Evolutionary conservation across 768 basidiomycete genomes (phyloP).

Genomic region (Tulasnella sp.): DNA sequence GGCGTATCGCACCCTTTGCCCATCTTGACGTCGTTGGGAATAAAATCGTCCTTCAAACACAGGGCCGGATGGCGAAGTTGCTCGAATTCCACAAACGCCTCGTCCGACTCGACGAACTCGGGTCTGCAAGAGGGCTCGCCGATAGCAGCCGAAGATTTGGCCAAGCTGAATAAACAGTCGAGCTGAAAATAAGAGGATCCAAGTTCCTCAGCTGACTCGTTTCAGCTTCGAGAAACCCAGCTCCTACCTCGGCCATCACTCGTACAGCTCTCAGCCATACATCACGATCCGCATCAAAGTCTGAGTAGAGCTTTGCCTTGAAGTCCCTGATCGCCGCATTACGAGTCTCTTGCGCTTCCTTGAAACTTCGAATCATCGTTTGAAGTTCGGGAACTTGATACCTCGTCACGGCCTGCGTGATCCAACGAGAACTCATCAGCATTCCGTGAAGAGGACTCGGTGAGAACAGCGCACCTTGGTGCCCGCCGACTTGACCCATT

Average conservation of each 20-base stretch:
- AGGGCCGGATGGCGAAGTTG: conserved; percentile 85
- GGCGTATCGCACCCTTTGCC: conserved; percentile 57
- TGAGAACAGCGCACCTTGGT: conserved; percentile 55
- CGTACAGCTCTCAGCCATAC: conserved; percentile 79
- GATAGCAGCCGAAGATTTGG: conserved; percentile 79
- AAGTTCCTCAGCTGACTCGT: neutral
- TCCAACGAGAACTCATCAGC: neutral
- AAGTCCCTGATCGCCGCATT: conserved; percentile 75
- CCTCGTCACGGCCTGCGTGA: conserved; percentile 55
- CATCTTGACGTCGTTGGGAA: conserved; percentile 85
- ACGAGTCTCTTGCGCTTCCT: conserved; percentile 89
- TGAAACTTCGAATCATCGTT: conserved; percentile 65
- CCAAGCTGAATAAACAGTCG: conserved; percentile 90
- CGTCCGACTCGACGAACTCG: conserved; percentile 70
- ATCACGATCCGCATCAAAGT: conserved; percentile 74
- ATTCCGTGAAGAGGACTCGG: neutral
- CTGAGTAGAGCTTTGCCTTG: conserved; percentile 64
- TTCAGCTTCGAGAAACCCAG: neutral
- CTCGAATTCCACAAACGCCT: conserved; percentile 79
- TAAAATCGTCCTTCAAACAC: conserved; percentile 66
- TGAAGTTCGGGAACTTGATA: conserved; percentile 71
- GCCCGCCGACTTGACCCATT: conserved; percentile 72
- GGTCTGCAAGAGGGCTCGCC: conserved; percentile 94
- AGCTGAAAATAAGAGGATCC: conserved; percentile 32
- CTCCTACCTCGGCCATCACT: conserved; percentile 60